phyloP scores from a whole-genome alignment of 2,329 filamentous ascomycete genomes.

The Cercospora nicotianae region DNA sequence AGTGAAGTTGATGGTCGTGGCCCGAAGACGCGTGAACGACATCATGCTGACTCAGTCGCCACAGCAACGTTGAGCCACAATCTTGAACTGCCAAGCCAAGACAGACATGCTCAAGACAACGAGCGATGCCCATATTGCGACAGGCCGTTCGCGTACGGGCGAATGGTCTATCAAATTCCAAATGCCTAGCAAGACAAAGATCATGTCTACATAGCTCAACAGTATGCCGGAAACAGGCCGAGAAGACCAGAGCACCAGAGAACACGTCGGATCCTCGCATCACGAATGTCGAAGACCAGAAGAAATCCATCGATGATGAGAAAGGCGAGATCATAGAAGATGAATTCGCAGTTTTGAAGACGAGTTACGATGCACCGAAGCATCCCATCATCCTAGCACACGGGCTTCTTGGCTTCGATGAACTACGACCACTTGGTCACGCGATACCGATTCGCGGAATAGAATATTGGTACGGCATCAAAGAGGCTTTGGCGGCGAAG shows the following conservation, averaged over 20 bases:
- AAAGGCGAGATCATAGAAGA: constrained; percentile 44
- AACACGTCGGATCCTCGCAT: constrained; percentile 30
- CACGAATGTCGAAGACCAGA: constrained; percentile 16
- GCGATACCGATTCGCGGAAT: constrained; percentile 53
- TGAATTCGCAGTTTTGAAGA: constrained; percentile 60
- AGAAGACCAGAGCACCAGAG: constrained; percentile 4
- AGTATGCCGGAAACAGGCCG: constrained; percentile 1
- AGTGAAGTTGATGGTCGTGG: background rate
- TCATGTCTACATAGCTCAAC: background rate
- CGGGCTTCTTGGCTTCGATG: constrained; percentile 66
- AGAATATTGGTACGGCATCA: constrained; percentile 65
- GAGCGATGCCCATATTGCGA: constrained; percentile 10
- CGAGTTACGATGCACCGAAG: constrained; percentile 56
- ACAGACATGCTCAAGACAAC: constrained; percentile 1
- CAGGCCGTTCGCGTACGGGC: background rate
- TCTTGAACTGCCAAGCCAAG: constrained; percentile 1
- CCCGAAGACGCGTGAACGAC: background rate
- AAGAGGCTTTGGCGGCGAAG: constrained; percentile 56
- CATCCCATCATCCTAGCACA: constrained; percentile 64
- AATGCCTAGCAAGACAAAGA: background rate
- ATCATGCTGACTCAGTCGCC: constrained; percentile 6
- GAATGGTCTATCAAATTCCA: background rate
- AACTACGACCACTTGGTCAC: constrained; percentile 54
- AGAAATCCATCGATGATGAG: constrained; percentile 13
- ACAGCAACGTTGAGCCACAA: background rate